Evolutionary conservation across 108 stramenopile species (phyloP), one percentile per base, ranked within the genome.

Genomic region (Licmophora abbreviata): DNA sequence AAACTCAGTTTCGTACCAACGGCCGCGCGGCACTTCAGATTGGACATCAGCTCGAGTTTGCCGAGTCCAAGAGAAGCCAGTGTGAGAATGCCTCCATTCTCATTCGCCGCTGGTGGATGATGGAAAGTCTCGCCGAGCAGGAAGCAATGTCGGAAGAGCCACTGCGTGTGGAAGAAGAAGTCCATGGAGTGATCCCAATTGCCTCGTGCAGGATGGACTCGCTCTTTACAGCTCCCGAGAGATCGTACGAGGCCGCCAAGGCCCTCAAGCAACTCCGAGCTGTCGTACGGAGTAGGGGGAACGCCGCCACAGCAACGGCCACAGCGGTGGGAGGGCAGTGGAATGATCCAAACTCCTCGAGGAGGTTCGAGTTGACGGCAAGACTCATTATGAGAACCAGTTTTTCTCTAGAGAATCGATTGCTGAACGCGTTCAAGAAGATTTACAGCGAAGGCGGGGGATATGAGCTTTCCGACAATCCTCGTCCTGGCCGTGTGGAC

Each of bases 71-170:
- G 50, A 70, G 83, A 52, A 61, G 68, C 15, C 83, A 83, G 53
- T 89, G 83, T 44, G 83, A 89, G 62, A 63, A 74, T 12, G 83
- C 88, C 1, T 65, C 78, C 4, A 52, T 78, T 22, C 60, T 89
- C 51, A 82, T 89, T 54, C 73, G 83, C 49, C 71, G 81, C 25
- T 89, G 88, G 88, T 85, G 88, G 83, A 65, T 82, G 58, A 79
- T 89, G 88, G 88, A 89, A 54, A 76, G 64, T 58, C 48, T 84
- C 25, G 88, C 88, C 1, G 88, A 89, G 57, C 71, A 77, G 58
- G 88, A 89, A 57, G 79, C 67, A 17, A 26, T 64, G 31, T 66
- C 65, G 24, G 81, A 77, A 20, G 79, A 83, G 32, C 51, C 37
- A 17, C 48, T 89, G 15, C 69, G 72, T 40, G 83, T 90, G 6